Conservation (phyloP, 768 basidiomycete genomes). For the Tephrocybe sp. region DNA sequence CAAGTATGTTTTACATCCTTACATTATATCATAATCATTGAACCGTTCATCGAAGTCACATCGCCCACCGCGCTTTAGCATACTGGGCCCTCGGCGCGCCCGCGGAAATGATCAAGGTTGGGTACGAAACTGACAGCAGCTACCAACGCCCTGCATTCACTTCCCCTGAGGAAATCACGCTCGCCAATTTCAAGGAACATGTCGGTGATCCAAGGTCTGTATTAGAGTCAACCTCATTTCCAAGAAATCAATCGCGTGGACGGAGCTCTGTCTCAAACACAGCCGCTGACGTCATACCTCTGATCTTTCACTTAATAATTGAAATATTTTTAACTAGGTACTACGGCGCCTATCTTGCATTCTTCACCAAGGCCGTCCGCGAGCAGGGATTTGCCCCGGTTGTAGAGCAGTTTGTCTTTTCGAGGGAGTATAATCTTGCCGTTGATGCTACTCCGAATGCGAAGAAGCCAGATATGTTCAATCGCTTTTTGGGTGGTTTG, state of each 20-base stretch:
- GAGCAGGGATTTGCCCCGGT: constrained; percentile 36
- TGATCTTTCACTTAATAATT: no score
- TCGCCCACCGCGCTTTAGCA: constrained; percentile 26
- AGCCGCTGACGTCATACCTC: no score
- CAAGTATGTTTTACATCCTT: constrained; percentile 40
- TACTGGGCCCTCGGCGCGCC: constrained; percentile 28
- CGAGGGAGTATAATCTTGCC: constrained; percentile 29
- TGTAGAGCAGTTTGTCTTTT: constrained; percentile 58
- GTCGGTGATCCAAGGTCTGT: constrained; percentile 53
- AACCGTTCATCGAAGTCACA: constrained; percentile 26
- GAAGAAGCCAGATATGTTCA: constrained; percentile 39
- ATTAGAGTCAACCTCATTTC: neutral
- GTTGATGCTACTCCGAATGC: constrained; percentile 35
- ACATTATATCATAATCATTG: no score
- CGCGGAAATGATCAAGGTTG: constrained; percentile 30
- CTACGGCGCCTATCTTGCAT: constrained; percentile 49
- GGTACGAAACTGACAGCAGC: constrained; percentile 30
- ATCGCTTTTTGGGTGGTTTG: constrained; percentile 52
- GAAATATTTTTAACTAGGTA: constrained; percentile 33
- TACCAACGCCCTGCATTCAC: constrained; percentile 34
- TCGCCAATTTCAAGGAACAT: constrained; percentile 49
- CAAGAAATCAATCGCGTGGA: neutral
- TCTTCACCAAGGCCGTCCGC: constrained; percentile 40
- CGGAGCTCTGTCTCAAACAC: neutral
- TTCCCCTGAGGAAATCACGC: constrained; percentile 43